Evolutionary conservation across 106 monocot genomes (phyloP), one percentile per base, ranked within the genome.

Genomic region (Phalaenopsis aphrodite): DNA sequence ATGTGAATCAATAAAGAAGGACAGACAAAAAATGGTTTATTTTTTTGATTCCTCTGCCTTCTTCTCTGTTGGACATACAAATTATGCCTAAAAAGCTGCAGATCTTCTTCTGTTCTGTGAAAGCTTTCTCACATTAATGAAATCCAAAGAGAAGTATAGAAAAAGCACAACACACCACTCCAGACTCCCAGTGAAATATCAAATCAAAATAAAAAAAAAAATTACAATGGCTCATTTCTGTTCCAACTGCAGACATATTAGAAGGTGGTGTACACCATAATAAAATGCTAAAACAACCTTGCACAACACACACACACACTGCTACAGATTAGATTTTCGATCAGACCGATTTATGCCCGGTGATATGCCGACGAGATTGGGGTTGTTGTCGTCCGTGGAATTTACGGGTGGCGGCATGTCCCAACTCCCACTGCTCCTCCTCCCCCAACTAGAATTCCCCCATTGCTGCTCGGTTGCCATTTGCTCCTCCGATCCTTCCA

Each of bases 401-500:
- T 10, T 12, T 52, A 52, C 3, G 8, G 61, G 61, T 39, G 82
- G 82, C 8, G 82, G 76, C 42, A 85, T 82, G 8, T 88, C 87
- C 88, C 88, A 83, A 72, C 69, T 88, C 36, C 79, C 87, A 49
- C 87, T 87, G 61, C 55, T 77, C 17, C 84, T 77, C 17, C 84
- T 38, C 18, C 79, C 84, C 87, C 84, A 84, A 19, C 85, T 85
- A 17, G 81, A 64, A 1, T 77, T 21, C 78, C 81, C 81, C 5
- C 84, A 75, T 11, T 84, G 56, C 19, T 67, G 6, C 17, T 24
- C 55, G 6, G 14, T 38, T 75, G 6, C 7, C 69, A 69, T 38
- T 69, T 39, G 30, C 2, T 39, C 72, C 19, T 78, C 84, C 3
- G 81, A 36, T 43, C 42, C 77, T 46, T 84, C 87, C 11, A 72